Base-by-base conservation (phyloP, 2,329 filamentous ascomycete species). In the Alternaria brassicicola region DNA sequence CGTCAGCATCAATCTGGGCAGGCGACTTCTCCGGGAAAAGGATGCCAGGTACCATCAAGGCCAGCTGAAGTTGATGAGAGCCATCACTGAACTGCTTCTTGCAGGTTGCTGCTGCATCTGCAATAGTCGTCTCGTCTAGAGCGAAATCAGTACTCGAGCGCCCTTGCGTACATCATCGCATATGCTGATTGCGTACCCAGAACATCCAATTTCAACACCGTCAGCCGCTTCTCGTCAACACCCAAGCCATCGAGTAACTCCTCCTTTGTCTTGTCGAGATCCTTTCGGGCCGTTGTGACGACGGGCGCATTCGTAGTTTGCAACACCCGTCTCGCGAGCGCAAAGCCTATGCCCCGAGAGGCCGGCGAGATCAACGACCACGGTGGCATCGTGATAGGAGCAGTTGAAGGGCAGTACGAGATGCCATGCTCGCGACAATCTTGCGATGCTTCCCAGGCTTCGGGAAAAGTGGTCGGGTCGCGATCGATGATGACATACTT, bases 11-110 rank as follows among this genome's bases (percentile, higher is more conserved):
- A 55, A 95, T 84, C 67, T 91, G 88, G 0, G 77, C 66, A 0
- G 88, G 89, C 1, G 86, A 86, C 74, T 89, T 92, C 72, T 96
- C 92, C 0, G 91, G 86, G 65, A 85, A 83, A 10, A 95, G 83
- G 35, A 93, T 81, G 0, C 91, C 92, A 0, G 91, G 89, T 2
- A 93, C 78, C 28, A 85, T 85, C 67, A 92, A 85, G 2, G 86
- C 86, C 41, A 94, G 83, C 59, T 88, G 89, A 12, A 95, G 83
- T 65, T 90, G 86, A 12, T 73, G 71, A 10, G 70, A 64, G 1
- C 50, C 39, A 2, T 58, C 48, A 0, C 85, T 83, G 73, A 89
- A 89, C 8, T 85, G 77, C 6, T 78, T 70, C 21, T 78, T 78
- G 26, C 87, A 87, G 45, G 73, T 72, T 4, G 85, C 80, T 17